Percentiles rank a stretch among this genome's conserved stretches.
These are phyloP conservation scores for Nitzschia palea DNA, from an alignment of 108 stramenopile genomes.

Conservation along the genomic window DNA sequence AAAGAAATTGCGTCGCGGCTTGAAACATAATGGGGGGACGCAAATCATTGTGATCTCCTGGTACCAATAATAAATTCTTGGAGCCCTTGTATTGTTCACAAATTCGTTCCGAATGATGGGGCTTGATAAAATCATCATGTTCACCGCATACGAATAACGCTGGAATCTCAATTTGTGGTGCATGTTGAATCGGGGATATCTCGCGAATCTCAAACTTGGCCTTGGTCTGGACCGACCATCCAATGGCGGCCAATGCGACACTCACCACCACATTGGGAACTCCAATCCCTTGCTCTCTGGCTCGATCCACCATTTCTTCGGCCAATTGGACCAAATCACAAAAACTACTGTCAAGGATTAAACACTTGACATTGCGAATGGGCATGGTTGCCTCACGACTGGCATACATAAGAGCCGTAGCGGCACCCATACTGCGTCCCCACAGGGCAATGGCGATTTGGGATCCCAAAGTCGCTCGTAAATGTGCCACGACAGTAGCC, in stretches of 20 bases:
- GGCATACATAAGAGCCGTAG: conserved; percentile 93
- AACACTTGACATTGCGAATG: conserved; percentile 31
- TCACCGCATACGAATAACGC: conserved; percentile 88
- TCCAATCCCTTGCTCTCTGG: conserved; percentile 71
- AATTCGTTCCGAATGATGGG: conserved; percentile 64
- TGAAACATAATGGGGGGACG: conserved; percentile 87
- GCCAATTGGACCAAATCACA: conserved; percentile 78
- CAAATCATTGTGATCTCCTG: conserved; percentile 91
- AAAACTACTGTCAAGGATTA: conserved; percentile 94
- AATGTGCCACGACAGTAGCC: conserved; percentile 75
- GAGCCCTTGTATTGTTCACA: conserved; percentile 83
- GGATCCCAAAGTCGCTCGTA: conserved; percentile 39
- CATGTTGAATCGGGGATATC: conserved; percentile 83
- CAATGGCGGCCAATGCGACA: conserved; percentile 78
- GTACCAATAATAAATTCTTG: conserved; percentile 87
- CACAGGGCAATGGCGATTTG: conserved; percentile 88
- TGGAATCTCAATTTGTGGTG: conserved; percentile 75
- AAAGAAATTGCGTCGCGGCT: conserved; percentile 81
- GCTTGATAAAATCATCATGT: conserved; percentile 88
- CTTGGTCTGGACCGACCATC: conserved; percentile 67
- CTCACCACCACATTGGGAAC: conserved; percentile 70
- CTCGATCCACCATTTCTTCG: conserved; percentile 92
- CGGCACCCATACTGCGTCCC: conserved; percentile 97
- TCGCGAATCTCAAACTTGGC: conserved; percentile 84
- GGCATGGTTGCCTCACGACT: conserved; percentile 66